A percentile compares a stretch with the other conserved stretches of the same genome.
phyloP scores from a whole-genome alignment of 208 protist species.

The Leishmania guyanensis region DNA sequence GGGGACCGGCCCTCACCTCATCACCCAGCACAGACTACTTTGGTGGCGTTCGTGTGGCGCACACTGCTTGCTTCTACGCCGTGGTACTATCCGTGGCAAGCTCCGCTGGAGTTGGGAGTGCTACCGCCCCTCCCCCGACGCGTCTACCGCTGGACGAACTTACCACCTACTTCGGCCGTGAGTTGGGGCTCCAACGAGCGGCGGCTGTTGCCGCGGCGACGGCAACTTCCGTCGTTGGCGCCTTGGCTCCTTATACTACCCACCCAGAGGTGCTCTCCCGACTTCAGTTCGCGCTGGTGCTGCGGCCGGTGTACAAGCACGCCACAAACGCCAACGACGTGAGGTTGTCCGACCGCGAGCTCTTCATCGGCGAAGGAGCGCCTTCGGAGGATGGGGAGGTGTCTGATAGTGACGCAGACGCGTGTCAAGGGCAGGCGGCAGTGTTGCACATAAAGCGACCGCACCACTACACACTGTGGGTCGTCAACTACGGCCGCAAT shows the following conservation, averaged over 20 bases:
- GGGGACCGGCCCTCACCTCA: conserved; percentile 15
- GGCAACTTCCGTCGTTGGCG: conserved; percentile 45
- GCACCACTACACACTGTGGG: conserved; percentile 42
- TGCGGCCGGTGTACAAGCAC: conserved; percentile 35
- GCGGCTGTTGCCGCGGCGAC: conserved; percentile 21
- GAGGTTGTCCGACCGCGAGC: neutral
- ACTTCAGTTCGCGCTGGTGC: conserved; percentile 61
- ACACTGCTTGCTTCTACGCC: conserved; percentile 24
- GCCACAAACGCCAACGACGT: neutral
- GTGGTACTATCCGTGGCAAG: conserved; percentile 14
- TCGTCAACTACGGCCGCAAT: conserved; percentile 83
- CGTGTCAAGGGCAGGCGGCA: neutral
- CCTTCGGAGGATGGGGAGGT: conserved; percentile 9
- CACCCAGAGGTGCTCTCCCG: conserved; percentile 47
- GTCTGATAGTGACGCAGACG: neutral
- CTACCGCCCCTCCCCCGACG: conserved; percentile 7
- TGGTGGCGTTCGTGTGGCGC: conserved; percentile 12
- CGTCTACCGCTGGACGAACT: conserved; percentile 35
- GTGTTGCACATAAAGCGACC: conserved; percentile 40
- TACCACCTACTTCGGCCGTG: conserved; percentile 52
- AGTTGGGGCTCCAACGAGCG: conserved; percentile 36
- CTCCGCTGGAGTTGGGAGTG: neutral
- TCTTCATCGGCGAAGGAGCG: neutral
- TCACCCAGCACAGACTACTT: conserved; percentile 8
- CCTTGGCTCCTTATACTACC: conserved; percentile 41